Conservation (phyloP, 2,329 filamentous ascomycete genomes). For the Piedraia hortae region DNA sequence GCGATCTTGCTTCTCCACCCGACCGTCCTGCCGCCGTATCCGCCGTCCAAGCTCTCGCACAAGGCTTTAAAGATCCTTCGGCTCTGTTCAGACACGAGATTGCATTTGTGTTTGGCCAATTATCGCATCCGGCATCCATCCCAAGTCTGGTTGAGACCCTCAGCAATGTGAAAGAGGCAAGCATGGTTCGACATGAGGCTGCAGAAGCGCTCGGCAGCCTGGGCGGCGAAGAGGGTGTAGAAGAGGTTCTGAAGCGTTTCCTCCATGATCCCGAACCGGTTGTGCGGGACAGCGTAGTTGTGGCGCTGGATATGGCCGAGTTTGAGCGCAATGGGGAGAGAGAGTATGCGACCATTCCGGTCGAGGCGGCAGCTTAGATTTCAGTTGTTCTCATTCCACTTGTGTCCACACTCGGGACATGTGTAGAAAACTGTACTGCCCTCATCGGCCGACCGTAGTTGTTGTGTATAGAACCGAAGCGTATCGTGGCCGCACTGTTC, state of each 20-base stretch:
- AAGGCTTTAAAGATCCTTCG: conserved; percentile 60
- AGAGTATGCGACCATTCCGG: conserved; percentile 76
- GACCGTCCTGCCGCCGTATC: conserved; percentile 68
- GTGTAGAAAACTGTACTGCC: conserved; percentile 77
- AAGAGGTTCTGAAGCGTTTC: conserved; percentile 58
- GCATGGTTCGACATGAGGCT: conserved; percentile 95
- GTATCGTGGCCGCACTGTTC: conserved; percentile 55
- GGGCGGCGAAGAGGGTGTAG: conserved; percentile 78
- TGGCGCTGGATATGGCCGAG: conserved; percentile 93
- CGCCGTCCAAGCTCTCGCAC: conserved; percentile 64
- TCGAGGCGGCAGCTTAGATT: conserved; percentile 5
- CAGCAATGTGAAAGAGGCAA: conserved; percentile 52
- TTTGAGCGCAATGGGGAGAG: conserved; percentile 70
- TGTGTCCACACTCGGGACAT: conserved; percentile 54
- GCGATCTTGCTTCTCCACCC: conserved; percentile 80
- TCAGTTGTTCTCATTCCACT: conserved; percentile 40
- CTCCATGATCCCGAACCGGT: conserved; percentile 77
- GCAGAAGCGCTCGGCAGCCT: conserved; percentile 86
- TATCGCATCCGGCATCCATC: conserved; percentile 90
- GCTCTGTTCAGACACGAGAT: conserved; percentile 94
- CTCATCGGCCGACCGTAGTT: conserved; percentile 81
- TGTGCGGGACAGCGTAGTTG: conserved; percentile 78
- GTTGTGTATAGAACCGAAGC: conserved; percentile 61
- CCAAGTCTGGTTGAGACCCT: conserved; percentile 58
- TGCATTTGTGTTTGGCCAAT: conserved; percentile 90